Evolutionary conservation across 805 yeast genomes (phyloP).

Genomic region (Huiozyma sinensis): DNA sequence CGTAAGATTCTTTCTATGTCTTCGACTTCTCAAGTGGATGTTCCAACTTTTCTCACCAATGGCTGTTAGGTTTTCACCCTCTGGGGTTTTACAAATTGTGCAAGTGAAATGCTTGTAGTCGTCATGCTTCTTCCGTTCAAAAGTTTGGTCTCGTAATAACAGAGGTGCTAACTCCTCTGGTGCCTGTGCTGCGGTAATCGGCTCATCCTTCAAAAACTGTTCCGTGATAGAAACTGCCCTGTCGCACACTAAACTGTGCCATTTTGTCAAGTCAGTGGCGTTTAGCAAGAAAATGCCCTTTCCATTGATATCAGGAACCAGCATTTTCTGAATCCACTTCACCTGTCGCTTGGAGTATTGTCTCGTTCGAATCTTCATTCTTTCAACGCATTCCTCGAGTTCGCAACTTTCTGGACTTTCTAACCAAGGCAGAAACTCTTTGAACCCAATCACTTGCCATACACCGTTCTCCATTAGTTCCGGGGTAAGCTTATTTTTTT

Average conservation of each 20-base stretch:
- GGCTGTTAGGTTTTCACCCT: conserved; percentile 46
- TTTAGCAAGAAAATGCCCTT: conserved; percentile 51
- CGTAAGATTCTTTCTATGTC: conserved; percentile 49
- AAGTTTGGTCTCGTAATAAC: conserved; percentile 9
- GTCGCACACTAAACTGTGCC: conserved; percentile 47
- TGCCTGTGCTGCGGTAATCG: conserved; percentile 20
- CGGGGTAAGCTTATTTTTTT: conserved; percentile 17
- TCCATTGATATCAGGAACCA: conserved; percentile 55
- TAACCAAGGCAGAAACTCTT: conserved; percentile 74
- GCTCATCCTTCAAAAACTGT: conserved; percentile 26
- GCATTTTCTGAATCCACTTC: conserved; percentile 74
- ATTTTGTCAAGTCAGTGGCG: conserved; percentile 57
- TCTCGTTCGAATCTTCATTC: conserved; percentile 77
- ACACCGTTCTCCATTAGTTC: conserved; percentile 59
- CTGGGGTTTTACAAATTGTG: conserved; percentile 47
- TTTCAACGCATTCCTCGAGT: conserved; percentile 42
- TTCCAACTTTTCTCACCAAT: conserved; percentile 68
- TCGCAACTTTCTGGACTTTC: conserved; percentile 14
- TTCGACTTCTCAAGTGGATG: conserved; percentile 54
- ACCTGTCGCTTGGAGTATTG: conserved; percentile 82
- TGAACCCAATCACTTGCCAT: conserved; percentile 93
- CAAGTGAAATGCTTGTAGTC: conserved; percentile 65
- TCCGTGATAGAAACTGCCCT: conserved; percentile 45
- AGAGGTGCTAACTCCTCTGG: conserved; percentile 31
- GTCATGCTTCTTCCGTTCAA: conserved; percentile 4